Evolutionary conservation across 148 eudicot genomes (phyloP).

Genomic region (Fagopyrum esculentum): DNA sequence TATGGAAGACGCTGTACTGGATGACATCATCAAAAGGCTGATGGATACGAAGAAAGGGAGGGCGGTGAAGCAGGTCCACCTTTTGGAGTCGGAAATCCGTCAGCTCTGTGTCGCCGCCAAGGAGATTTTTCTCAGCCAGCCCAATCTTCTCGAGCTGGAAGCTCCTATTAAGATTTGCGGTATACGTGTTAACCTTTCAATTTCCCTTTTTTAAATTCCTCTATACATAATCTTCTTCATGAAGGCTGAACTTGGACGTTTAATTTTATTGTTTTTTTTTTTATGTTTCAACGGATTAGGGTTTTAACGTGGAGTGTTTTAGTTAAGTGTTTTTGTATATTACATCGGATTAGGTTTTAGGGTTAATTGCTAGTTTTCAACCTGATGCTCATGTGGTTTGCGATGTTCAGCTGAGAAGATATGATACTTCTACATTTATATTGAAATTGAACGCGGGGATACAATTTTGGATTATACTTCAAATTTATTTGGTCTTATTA

Average conservation of each 20-base stretch:
- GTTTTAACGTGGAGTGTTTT: not conserved
- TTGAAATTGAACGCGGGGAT: not conserved
- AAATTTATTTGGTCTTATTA: not conserved
- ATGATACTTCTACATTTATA: no score
- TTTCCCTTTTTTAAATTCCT: not conserved
- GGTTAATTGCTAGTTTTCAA: not conserved
- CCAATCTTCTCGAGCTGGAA: slow-evolving; percentile 84
- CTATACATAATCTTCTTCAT: not conserved
- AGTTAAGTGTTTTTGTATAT: not conserved
- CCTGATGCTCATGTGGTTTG: not conserved
- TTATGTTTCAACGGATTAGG: no score
- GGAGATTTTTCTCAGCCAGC: slow-evolving; percentile 63
- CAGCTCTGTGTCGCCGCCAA: slow-evolving; percentile 59
- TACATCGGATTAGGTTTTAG: not conserved
- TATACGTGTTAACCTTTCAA: slow-evolving; percentile 14
- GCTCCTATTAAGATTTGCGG: slow-evolving; percentile 91
- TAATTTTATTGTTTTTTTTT: no score
- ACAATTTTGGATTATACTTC: not conserved
- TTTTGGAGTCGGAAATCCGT: slow-evolving; percentile 56
- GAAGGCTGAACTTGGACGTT: not conserved
- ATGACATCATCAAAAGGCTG: slow-evolving; percentile 48
- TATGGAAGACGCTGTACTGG: slow-evolving; percentile 54
- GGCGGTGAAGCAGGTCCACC: slow-evolving; percentile 52
- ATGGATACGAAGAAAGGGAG: slow-evolving; percentile 52
- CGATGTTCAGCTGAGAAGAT: not conserved